Evolutionary conservation across 352 stramenopile genomes (phyloP), one percentile per base, ranked within the genome.

Genomic region (Plasmopara halstedii): DNA sequence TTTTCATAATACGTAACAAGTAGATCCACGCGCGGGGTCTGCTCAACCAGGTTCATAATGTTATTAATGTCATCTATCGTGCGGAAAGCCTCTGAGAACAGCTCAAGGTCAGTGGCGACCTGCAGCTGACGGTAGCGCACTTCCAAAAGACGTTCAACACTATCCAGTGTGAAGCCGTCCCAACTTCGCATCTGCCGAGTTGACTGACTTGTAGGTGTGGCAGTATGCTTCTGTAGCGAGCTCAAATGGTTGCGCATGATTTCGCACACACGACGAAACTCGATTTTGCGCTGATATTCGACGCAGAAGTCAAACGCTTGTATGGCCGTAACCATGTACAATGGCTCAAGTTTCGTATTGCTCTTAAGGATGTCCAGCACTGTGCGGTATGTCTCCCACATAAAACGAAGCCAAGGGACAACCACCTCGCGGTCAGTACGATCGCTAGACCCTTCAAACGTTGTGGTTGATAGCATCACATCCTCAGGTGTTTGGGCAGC

Each of bases 11-110:
- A 99, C 33, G 86, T 96, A 13, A 96, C 89, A 69, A 98, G 97
- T 39, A 98, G 71, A 33, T 97, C 89, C 20, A 95, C 73, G 42
- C 97, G 97, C 26, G 94, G 93, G 18, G 89, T 76, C 50, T 88
- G 74, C 51, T 91, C 78, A 18, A 85, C 72, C 8, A 89, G 46
- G 49, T 77, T 85, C 64, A 99, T 92, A 67, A 99, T 98, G 53
- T 85, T 96, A 79, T 98, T 97, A 64, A 99, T 98, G 70, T 99
- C 96, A 67, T 99, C 96, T 26, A 99, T 96, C 11, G 95, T 99
- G 42, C 95, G 88, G 73, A 99, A 99, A 21, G 90, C 95, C 64
- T 99, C 96, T 3, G 88, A 98, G 72, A 97, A 99, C 25, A 98
- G 76, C 59, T 98, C 90, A 13, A 99, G 72, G 36, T 87, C 63